Percentiles rank a stretch among this genome's conserved stretches.
Conservation (phyloP, 495 filamentous ascomycete species). For the Sporormia fimetaria region DNA sequence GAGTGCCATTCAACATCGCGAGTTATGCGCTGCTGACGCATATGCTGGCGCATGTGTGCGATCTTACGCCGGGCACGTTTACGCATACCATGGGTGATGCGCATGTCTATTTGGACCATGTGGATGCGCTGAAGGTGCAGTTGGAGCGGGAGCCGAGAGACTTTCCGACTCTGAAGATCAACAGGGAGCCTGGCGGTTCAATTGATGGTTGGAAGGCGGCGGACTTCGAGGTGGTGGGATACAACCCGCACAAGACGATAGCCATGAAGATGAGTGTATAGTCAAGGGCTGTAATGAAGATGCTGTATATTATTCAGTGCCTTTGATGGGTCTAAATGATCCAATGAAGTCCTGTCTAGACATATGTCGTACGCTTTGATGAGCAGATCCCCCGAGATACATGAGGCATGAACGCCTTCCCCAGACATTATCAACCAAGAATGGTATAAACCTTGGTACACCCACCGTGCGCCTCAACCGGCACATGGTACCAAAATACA, state of each 20-base stretch:
- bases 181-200: slow-evolving; percentile 50
- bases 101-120: slow-evolving; percentile 88
- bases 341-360: too few species aligned
- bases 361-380: too few species aligned
- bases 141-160: slow-evolving; percentile 64
- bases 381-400: too few species aligned
- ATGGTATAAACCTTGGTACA: too few species aligned
- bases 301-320: too few species aligned
- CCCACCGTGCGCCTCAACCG: too few species aligned
- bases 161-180: slow-evolving; percentile 68
- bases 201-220: slow-evolving; percentile 80
- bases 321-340: too few species aligned
- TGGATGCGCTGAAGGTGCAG: slow-evolving; percentile 74
- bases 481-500: too few species aligned
- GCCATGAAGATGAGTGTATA: slow-evolving; percentile 98
- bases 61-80: slow-evolving; percentile 69
- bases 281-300: too few species aligned
- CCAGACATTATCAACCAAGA: too few species aligned
- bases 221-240: slow-evolving; percentile 80
- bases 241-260: slow-evolving; percentile 80
- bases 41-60: slow-evolving; percentile 81
- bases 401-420: too few species aligned
- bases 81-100: slow-evolving; percentile 94
- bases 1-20: slow-evolving; percentile 96
- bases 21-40: slow-evolving; percentile 85